A percentile compares a stretch with the other conserved stretches of the same genome.
Conservation (phyloP, 2,329 filamentous ascomycete species). For the Cladosporium sp. region DNA sequence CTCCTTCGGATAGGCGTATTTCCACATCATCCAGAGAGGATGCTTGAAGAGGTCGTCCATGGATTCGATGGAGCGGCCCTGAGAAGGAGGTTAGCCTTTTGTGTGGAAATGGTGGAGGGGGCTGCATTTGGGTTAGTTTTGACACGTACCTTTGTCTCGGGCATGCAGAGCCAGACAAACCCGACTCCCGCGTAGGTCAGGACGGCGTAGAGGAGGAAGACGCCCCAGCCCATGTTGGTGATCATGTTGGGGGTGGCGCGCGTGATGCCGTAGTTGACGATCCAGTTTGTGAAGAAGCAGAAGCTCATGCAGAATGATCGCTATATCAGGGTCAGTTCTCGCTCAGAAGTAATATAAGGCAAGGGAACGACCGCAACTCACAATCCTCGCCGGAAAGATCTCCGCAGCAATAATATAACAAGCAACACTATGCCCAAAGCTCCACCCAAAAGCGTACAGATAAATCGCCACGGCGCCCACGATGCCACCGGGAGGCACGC, state of each 20-base stretch:
- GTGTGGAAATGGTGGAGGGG: neutral
- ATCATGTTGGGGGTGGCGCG: conserved; percentile 17
- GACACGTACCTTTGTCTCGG: conserved; percentile 15
- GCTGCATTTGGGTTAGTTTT: no score
- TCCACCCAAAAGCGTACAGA: neutral
- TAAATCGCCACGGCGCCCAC: neutral
- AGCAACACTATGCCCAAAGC: neutral
- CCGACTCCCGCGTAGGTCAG: conserved; percentile 17
- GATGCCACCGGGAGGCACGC: neutral
- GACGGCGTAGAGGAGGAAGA: conserved; percentile 17
- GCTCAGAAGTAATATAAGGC: no score
- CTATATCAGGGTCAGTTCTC: neutral
- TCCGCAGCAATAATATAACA: neutral
- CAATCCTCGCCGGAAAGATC: neutral
- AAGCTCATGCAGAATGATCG: conserved; percentile 16
- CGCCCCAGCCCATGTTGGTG: conserved; percentile 17
- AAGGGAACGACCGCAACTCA: no score
- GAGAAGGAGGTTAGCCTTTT: no score
- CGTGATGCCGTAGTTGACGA: conserved; percentile 19
- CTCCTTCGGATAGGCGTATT: conserved; percentile 18
- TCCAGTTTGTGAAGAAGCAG: conserved; percentile 20
- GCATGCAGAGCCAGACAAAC: conserved; percentile 18
- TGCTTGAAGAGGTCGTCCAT: conserved; percentile 21
- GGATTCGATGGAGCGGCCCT: conserved; percentile 17
- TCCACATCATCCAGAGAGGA: conserved; percentile 19